Base-by-base conservation (phyloP, 1,284 basidiomycete genomes). In the Somion occarium region DNA sequence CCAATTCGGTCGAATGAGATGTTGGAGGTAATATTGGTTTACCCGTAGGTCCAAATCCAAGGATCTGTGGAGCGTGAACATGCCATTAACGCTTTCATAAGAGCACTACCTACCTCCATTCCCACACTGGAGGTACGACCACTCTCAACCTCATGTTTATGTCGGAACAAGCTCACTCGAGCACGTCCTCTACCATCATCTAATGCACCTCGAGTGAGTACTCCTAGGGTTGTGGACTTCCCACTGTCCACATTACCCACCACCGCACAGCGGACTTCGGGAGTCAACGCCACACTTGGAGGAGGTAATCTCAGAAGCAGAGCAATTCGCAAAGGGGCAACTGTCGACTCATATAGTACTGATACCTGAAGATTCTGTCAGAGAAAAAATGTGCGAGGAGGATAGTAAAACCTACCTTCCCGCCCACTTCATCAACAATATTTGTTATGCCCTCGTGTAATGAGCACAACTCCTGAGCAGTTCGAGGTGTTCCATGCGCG, bases 71-170 rank as follows among this genome's bases (percentile, higher is more conserved):
- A 9, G 9, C 23, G 25, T 34, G 9, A 27, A 18, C 18, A 41
- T 5, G 7, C 7, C 39, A 19, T 18, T 18, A 9, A 19, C 39
- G 18, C 18, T 22, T 18, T 19, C 9, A 22, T 12, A 9, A 44
- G 5, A 5, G 25, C 25, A 15, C 34, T 24, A 46, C 68, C 44
- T 59, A 92, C 93, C 78, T 98, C 95, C 85, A 97, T 93, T 41
- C 97, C 96, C 27, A 98, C 92, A 54, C 88, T 93, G 25, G 91
- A 93, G 0, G 96, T 98, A 49, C 97, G 75, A 1, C 97, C 96
- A 9, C 90, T 93, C 72, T 99, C 96, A 55, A 98, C 76, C 69
- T 99, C 96, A 64, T 99, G 96, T 67, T 98, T 98, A 69, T 99
- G 97, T 44, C 96, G 77, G 71, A 98, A 98, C 5, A 99, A 74